Percentiles rank a stretch among this genome's conserved stretches.
phyloP scores from a whole-genome alignment of 768 basidiomycete species.

The Filobasidium wieringae region DNA sequence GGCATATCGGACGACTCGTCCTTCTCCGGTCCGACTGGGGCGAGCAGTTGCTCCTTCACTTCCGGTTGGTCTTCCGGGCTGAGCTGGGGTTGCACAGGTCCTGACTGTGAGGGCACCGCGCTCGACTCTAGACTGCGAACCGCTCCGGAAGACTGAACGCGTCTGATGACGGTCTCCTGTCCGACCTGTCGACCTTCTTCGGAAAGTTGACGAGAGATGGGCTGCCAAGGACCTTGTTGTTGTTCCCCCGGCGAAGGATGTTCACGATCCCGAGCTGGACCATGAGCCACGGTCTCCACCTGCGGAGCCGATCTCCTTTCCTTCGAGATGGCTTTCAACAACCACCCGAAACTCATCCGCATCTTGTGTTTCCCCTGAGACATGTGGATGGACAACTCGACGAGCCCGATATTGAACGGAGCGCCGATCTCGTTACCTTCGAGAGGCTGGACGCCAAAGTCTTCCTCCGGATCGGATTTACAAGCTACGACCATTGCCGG shows the following conservation, averaged over 20 bases:
- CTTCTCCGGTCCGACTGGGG: neutral
- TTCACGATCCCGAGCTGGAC: too few relatives aligned
- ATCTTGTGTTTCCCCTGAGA: constrained; percentile 60
- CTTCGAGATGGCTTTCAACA: constrained; percentile 22
- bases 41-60: too few relatives aligned
- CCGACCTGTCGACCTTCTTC: too few relatives aligned
- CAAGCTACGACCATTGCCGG: constrained; percentile 69
- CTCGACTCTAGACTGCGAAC: neutral
- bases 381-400: constrained; percentile 54
- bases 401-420: constrained; percentile 61
- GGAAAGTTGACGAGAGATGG: too few relatives aligned
- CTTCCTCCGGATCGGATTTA: constrained; percentile 58
- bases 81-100: too few relatives aligned
- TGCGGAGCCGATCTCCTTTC: neutral
- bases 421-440: constrained; percentile 44
- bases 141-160: neutral
- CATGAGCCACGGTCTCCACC: neutral
- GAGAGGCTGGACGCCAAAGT: constrained; percentile 31
- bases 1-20: neutral
- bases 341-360: constrained; percentile 41
- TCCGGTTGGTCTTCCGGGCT: too few relatives aligned
- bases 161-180: neutral
- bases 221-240: too few relatives aligned
- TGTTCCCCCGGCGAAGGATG: too few relatives aligned
- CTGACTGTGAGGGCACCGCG: neutral